A percentile compares a stretch with the other conserved stretches of the same genome.
Conservation (phyloP, 2,329 filamentous ascomycete species). For the Blastomyces emzantsi region DNA sequence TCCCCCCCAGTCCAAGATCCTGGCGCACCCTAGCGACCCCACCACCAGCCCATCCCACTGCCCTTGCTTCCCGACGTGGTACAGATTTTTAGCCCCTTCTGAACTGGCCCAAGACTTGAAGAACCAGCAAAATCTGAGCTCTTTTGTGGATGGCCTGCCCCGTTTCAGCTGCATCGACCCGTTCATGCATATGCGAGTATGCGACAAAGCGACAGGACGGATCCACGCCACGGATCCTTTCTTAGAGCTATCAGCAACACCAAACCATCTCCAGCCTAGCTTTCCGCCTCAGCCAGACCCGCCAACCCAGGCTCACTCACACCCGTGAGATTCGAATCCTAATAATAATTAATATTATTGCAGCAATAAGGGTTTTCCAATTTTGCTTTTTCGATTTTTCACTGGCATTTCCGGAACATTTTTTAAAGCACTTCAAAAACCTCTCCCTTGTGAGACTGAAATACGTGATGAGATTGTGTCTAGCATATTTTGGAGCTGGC, state of each 20-base stretch:
- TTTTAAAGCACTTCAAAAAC: background rate
- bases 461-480: background rate
- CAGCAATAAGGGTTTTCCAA: background rate
- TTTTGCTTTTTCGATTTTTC: background rate
- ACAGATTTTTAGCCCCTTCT: slow-evolving; percentile 6
- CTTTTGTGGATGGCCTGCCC: slow-evolving; percentile 14
- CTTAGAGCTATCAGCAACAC: slow-evolving; percentile 3
- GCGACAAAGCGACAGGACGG: slow-evolving; percentile 11
- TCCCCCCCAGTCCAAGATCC: background rate
- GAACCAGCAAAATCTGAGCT: slow-evolving; percentile 8
- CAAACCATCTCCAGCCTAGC: slow-evolving; percentile 5
- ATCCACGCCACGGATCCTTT: slow-evolving; percentile 12
- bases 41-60: background rate
- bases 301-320: background rate
- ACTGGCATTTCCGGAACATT: background rate
- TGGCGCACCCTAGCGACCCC: background rate
- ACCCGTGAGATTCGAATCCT: too few species aligned
- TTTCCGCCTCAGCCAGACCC: background rate
- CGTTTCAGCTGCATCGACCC: slow-evolving; percentile 23
- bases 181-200: slow-evolving; percentile 25
- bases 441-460: background rate
- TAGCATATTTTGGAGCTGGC: background rate
- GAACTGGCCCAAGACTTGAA: slow-evolving; percentile 7
- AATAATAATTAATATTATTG: too few species aligned
- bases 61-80: slow-evolving; percentile 8